Evolutionary conservation across 2,329 filamentous ascomycete genomes (phyloP).

Genomic region (Ophiostoma triangulosporum): DNA sequence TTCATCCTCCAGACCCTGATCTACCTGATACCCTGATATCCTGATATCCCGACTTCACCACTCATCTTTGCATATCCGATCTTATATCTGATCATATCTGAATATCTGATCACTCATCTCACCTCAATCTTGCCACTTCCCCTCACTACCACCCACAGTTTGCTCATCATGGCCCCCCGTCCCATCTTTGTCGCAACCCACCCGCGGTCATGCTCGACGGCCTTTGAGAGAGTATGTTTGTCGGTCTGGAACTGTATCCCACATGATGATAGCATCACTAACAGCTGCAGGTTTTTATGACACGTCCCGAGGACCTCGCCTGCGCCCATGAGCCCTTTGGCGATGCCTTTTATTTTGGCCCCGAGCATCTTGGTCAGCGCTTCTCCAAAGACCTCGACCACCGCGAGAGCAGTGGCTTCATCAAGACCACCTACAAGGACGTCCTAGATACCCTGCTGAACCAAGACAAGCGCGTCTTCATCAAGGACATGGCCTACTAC

Average conservation of each 20-base stretch:
- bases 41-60: too few relatives aligned
- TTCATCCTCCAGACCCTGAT: not conserved
- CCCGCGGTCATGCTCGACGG: constrained; percentile 88
- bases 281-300: constrained; percentile 79
- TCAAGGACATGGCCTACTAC: constrained; percentile 97
- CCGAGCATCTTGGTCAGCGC: constrained; percentile 68
- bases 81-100: too few relatives aligned
- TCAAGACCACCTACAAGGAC: constrained; percentile 57
- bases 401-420: constrained; percentile 50
- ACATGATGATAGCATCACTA: not conserved
- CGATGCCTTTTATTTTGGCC: constrained; percentile 91
- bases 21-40: not conserved
- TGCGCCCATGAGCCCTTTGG: constrained; percentile 95
- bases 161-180: not conserved
- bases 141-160: not conserved
- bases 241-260: not conserved
- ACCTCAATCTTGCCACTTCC: not conserved
- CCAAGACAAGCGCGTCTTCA: constrained; percentile 66
- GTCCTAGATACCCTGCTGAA: constrained; percentile 64
- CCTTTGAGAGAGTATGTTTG: constrained; percentile 70
- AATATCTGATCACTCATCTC: too few relatives aligned
- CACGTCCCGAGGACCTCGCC: constrained; percentile 63
- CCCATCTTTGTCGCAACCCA: constrained; percentile 90
- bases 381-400: constrained; percentile 54
- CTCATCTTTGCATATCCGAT: not conserved